Evolutionary conservation across 805 yeast genomes (phyloP).

Genomic region (Suhomyces prunicola): DNA sequence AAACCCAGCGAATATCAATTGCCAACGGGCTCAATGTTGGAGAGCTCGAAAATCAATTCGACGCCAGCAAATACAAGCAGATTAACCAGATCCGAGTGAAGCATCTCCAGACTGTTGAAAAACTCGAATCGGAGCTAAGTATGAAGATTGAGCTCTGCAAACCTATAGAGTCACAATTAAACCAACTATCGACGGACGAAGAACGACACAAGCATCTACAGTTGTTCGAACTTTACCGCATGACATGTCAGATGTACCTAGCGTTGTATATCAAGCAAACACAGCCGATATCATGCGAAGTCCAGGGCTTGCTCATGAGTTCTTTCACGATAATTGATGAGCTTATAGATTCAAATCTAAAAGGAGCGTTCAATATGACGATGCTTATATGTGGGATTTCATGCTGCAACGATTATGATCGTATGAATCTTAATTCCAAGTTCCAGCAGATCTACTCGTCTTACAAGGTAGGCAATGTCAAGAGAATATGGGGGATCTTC

Average conservation of each 20-base stretch:
- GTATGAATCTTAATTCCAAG: constrained; percentile 15
- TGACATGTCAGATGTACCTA: constrained; percentile 20
- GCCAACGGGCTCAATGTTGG: background rate
- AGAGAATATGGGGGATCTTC: constrained; percentile 21
- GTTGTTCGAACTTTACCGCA: constrained; percentile 32
- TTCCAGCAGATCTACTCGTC: constrained; percentile 14
- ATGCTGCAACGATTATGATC: constrained; percentile 23
- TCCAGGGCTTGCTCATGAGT: constrained; percentile 27
- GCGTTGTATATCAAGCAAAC: constrained; percentile 22
- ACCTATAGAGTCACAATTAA: constrained; percentile 19
- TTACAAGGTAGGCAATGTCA: constrained; percentile 22
- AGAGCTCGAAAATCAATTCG: background rate
- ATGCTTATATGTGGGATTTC: constrained; percentile 32
- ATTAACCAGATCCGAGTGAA: constrained; percentile 5
- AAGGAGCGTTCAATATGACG: constrained; percentile 20
- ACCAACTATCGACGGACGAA: constrained; percentile 8
- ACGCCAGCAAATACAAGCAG: background rate
- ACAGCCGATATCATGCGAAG: constrained; percentile 23
- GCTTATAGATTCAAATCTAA: constrained; percentile 26
- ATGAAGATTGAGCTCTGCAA: constrained; percentile 16
- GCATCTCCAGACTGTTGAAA: constrained; percentile 13
- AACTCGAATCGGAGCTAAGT: constrained; percentile 9
- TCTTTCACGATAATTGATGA: constrained; percentile 24
- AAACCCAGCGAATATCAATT: constrained; percentile 2
- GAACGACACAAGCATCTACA: constrained; percentile 31